Evolutionary conservation across 345 rosid species (phyloP), one percentile per base, ranked within the genome.

Genomic region (Zanthoxylum bungeanum): DNA sequence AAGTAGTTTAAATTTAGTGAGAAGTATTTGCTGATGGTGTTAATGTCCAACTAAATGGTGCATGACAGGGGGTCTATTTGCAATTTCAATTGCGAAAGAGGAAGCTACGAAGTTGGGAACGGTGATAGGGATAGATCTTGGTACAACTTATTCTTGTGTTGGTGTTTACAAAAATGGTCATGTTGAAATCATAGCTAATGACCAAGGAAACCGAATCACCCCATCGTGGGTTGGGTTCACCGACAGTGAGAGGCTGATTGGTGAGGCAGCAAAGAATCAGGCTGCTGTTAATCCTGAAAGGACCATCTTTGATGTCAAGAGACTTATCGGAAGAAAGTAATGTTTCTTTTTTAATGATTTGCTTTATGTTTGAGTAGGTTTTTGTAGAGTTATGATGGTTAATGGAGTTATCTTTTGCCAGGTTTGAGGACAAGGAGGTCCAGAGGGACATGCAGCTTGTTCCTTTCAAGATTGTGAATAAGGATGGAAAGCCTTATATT

Each of bases 181-280:
- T 75, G 98, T 94, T 0, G 98, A 94, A 66, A 94, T 94, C 80
- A 92, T 94, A 81, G 98, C 98, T 50, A 94, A 94, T 72, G 98
- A 94, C 80, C 98, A 94, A 78, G 98, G 98, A 22, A 94, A 94
- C 82, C 93, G 98, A 78, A 92, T 94, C 51, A 94, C 98, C 57
- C 98, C 98, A 22, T 94, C 98, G 0, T 94, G 98, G 98, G 98
- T 94, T 11, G 98, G 81, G 68, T 94, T 94, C 88, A 92, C 98
- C 0, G 98, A 94, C 61, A 66, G 82, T 21, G 98, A 94, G 86
- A 90, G 98, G 78, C 76, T 94, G 69, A 92, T 94, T 2, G 98
- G 98, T 74, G 98, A 94, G 79, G 98, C 98, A 69, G 98, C 98
- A 31, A 94, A 94, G 95, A 94, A 92, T 49, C 97, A 87, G 87